Conservation (phyloP, 352 stramenopile species). For the Phytopythium chamaehyphon region DNA sequence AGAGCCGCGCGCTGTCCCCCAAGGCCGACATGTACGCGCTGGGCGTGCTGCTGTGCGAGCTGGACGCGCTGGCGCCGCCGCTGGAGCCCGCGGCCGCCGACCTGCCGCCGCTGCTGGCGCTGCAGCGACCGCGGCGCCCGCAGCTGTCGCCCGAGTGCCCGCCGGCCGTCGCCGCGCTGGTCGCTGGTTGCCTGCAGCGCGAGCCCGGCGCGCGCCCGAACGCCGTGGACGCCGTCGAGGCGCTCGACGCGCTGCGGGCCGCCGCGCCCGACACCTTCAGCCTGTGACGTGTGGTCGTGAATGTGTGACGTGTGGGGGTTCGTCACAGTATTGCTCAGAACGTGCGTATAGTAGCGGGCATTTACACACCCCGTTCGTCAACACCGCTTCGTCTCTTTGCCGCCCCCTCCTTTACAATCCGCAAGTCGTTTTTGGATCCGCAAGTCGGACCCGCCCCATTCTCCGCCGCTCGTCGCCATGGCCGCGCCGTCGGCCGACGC, state of each 20-base stretch:
- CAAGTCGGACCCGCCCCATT: not conserved
- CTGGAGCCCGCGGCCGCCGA: constrained; percentile 14
- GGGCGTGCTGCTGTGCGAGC: constrained; percentile 51
- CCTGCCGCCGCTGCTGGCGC: constrained; percentile 21
- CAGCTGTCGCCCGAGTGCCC: constrained; percentile 27
- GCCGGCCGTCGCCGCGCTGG: constrained; percentile 18
- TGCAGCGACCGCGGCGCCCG: constrained; percentile 27
- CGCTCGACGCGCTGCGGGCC: constrained; percentile 13
- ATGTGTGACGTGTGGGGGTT: not conserved
- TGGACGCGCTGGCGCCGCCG: constrained; percentile 44
- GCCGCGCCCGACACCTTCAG: constrained; percentile 25
- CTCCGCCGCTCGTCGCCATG: not conserved
- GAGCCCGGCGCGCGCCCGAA: constrained; percentile 26
- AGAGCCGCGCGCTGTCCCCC: constrained; percentile 33
- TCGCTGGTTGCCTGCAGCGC: constrained; percentile 20
- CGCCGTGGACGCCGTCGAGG: constrained; percentile 14
- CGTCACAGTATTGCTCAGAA: too few relatives aligned
- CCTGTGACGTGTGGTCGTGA: constrained; percentile 11
- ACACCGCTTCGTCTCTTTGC: too few relatives aligned
- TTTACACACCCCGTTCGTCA: too few relatives aligned
- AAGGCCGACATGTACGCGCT: constrained; percentile 75
- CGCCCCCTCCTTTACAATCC: too few relatives aligned
- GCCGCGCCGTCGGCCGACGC: not conserved
- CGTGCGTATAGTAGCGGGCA: too few relatives aligned
- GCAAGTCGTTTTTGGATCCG: too few relatives aligned